phyloP scores from a whole-genome alignment of 192 early-diverging fungal species.

The Umbelopsis isabellina region DNA sequence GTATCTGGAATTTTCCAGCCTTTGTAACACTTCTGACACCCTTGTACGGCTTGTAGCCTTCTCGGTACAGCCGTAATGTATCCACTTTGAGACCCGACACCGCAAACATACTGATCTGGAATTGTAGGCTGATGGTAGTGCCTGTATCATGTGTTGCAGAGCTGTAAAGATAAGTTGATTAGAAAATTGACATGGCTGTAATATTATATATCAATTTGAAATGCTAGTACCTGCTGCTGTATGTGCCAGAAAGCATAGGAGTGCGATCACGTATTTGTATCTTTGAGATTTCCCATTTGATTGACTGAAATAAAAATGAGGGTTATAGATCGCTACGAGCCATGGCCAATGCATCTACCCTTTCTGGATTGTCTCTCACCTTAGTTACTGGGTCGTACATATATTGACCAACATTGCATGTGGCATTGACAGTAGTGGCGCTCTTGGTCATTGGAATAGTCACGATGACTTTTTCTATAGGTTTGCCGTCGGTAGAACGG shows the following conservation, averaged over 20 bases:
- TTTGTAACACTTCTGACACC: slow-evolving; percentile 62
- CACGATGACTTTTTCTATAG: slow-evolving; percentile 66
- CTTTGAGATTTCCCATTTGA: slow-evolving; percentile 72
- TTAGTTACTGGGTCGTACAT: slow-evolving; percentile 73
- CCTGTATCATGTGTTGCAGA: slow-evolving; percentile 50
- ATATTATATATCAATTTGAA: not conserved
- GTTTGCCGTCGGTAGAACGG: slow-evolving; percentile 64
- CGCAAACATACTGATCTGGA: slow-evolving; percentile 71
- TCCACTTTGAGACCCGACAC: slow-evolving; percentile 76
- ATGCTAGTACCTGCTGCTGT: slow-evolving; percentile 43
- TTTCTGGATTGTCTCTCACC: slow-evolving; percentile 27
- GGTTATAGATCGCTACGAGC: slow-evolving; percentile 7
- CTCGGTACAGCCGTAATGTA: slow-evolving; percentile 68
- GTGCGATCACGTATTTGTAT: slow-evolving; percentile 55
- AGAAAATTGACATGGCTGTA: not conserved
- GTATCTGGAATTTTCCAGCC: slow-evolving; percentile 65
- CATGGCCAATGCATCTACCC: not conserved
- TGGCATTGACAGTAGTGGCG: slow-evolving; percentile 60
- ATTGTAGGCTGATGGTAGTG: slow-evolving; percentile 64
- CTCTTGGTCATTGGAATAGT: slow-evolving; percentile 63
- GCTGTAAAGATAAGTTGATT: slow-evolving; percentile 26
- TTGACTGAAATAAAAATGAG: slow-evolving; percentile 34
- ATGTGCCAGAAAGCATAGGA: slow-evolving; percentile 66
- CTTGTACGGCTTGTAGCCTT: slow-evolving; percentile 80
- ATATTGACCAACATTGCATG: slow-evolving; percentile 66